These are phyloP conservation scores for Neurospora sp. DNA, from an alignment of 2,329 filamentous ascomycete species.

Conservation along the genomic window DNA sequence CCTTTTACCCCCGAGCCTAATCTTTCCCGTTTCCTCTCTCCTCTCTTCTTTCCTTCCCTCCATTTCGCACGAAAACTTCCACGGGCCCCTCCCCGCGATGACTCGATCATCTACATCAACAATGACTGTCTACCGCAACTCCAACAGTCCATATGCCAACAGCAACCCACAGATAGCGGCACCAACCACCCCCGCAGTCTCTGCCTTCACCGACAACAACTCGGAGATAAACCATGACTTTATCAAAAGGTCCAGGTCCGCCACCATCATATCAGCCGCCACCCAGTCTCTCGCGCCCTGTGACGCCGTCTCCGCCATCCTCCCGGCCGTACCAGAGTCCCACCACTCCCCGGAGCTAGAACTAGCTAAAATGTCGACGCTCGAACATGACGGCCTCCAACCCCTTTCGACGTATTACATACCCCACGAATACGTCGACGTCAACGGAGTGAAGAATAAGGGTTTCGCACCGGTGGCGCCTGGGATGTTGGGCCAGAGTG, in stretches of 20 bases:
- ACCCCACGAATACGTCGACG: background rate
- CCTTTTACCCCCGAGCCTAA: background rate
- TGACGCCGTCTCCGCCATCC: background rate
- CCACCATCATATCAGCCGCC: background rate
- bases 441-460: background rate
- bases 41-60: background rate
- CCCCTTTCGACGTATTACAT: background rate
- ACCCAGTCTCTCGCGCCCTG: background rate
- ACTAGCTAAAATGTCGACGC: too few relatives aligned
- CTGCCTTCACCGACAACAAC: background rate
- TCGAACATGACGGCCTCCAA: background rate
- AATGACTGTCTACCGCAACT: background rate
- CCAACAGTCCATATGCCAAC: background rate
- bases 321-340: background rate
- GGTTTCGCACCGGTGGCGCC: background rate
- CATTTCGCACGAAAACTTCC: background rate
- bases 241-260: background rate
- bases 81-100: background rate
- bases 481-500: background rate
- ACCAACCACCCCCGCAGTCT: background rate
- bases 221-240: background rate
- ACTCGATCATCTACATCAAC: background rate
- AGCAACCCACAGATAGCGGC: background rate
- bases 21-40: background rate
- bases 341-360: background rate